Evolutionary conservation across 257 asterid genomes (phyloP), one percentile per base, ranked within the genome.

Genomic region (Leonotis leonurus): DNA sequence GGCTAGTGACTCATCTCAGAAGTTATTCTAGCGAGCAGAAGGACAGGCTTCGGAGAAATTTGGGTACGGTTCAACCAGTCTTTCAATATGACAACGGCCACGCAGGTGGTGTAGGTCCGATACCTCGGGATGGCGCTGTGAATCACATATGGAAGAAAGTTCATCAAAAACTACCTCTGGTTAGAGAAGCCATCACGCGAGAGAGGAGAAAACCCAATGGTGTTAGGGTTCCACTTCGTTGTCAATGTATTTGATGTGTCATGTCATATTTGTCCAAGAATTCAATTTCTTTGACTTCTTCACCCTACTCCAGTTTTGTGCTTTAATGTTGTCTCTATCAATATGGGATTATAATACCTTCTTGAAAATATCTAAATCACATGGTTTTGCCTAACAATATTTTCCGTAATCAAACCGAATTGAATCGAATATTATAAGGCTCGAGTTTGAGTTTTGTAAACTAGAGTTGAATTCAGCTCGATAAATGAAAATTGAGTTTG

Each of bases 201-300:
- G 94, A 91, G 81, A 84, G 86, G 72, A 81, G 98, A 78, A 88
- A 85, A 73, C 95, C 96, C 2, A 72, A 83, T 0, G 87, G 94
- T 48, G 92, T 78, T 41, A 70, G 74, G 0, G 85, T 85, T 74
- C 96, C 95, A 4, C 76, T 68, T 62, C 92, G 98, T 27, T 88
- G 98, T 68, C 90, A 86, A 72, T 91, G 98, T 74, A 81, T 74
- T 63, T 91, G 85, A 85, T 13, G 43, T 49, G 17, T 43, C 39
- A 14, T 35, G 12, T n/a, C n/a, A n/a, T n/a, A n/a, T n/a, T n/a
- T 27, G 10, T 54, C 21, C 10, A 5, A 39, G 49, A 60, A 33
- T 49, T 58, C 46, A 2, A 27, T 58, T n/a, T 62, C 62, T 55
- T 53, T 60, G 12, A 67, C 53, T 14, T 8, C 41, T n/a, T n/a